Conservation (phyloP, 768 basidiomycete species). For the Mycena alexandri region DNA sequence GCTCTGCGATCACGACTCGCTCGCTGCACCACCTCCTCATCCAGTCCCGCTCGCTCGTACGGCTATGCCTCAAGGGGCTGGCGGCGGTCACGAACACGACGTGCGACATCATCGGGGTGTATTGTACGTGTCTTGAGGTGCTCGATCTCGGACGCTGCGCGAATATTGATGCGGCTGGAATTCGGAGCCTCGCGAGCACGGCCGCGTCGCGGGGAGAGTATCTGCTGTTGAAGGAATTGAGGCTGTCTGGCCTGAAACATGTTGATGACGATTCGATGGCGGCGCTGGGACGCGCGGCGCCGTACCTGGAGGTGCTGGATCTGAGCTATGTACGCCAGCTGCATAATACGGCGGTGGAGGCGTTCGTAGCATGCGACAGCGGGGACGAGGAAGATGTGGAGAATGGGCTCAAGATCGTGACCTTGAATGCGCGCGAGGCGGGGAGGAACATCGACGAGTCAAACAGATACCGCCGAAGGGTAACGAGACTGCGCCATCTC, state of each 20-base stretch:
- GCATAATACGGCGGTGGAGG: constrained; percentile 82
- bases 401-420: constrained; percentile 56
- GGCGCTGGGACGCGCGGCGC: constrained; percentile 75
- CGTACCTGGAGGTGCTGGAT: constrained; percentile 83
- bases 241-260: constrained; percentile 75
- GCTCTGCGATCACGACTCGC: constrained; percentile 70
- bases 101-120: constrained; percentile 72
- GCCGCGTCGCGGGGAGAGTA: constrained; percentile 60
- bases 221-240: constrained; percentile 71
- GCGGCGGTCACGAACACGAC: constrained; percentile 79
- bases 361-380: constrained; percentile 69
- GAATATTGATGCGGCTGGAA: constrained; percentile 75
- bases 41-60: constrained; percentile 70
- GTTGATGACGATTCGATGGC: constrained; percentile 72
- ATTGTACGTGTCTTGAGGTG: constrained; percentile 66
- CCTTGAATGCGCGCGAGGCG: constrained; percentile 72
- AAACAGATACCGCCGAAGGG: constrained; percentile 65
- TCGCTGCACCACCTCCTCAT: constrained; percentile 79
- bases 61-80: constrained; percentile 77
- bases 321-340: constrained; percentile 79
- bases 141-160: constrained; percentile 81
- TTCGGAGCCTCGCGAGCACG: constrained; percentile 61
- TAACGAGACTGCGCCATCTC: constrained; percentile 81
- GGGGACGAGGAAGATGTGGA: constrained; percentile 51
- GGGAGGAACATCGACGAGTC: constrained; percentile 70